phyloP scores from a whole-genome alignment of 106 monocot species.

The Acorus calamus region DNA sequence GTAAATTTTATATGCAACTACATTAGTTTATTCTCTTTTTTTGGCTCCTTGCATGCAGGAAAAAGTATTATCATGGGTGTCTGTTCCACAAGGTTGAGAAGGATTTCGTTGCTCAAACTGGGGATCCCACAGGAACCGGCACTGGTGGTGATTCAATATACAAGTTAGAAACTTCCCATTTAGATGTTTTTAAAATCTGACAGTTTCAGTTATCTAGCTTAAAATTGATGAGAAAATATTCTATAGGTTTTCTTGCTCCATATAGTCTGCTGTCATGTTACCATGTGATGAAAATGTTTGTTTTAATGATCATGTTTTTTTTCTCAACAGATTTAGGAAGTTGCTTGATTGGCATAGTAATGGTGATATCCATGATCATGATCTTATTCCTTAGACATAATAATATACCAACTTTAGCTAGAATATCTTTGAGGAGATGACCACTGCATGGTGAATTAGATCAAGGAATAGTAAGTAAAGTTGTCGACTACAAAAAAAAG shows the following conservation, averaged over 20 bases:
- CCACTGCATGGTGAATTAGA: too few species aligned
- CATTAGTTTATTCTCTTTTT: not conserved
- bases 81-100: conserved; percentile 95
- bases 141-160: conserved; percentile 80
- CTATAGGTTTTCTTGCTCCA: not conserved
- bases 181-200: not conserved
- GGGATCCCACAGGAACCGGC: conserved; percentile 84
- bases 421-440: too few species aligned
- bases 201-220: not conserved
- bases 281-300: too few species aligned
- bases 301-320: too few species aligned
- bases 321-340: too few species aligned
- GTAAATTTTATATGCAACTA: not conserved
- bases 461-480: too few species aligned
- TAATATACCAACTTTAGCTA: too few species aligned
- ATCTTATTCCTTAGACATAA: too few species aligned
- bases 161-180: conserved; percentile 41
- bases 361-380: too few species aligned
- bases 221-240: not conserved
- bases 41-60: conserved; percentile 30
- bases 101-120: conserved; percentile 89
- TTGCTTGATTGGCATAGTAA: too few species aligned
- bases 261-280: not conserved
- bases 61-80: conserved; percentile 96
- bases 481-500: too few species aligned